Base-by-base conservation (phyloP, 148 eudicot genomes). In the Linanthus parryae region DNA sequence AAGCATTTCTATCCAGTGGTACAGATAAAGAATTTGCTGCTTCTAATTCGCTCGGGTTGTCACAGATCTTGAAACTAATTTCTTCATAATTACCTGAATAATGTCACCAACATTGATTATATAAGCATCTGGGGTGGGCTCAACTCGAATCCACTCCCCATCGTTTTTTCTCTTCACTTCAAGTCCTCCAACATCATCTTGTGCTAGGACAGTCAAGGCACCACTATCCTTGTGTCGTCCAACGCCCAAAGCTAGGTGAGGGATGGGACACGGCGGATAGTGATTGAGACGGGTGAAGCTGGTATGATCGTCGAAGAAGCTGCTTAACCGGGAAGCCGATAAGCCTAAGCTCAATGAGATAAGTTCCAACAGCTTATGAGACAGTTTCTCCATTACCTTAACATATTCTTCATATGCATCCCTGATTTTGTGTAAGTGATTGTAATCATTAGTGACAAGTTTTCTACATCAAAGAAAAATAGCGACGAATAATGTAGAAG, bases 61-160 rank as follows among this genome's bases (percentile, higher is more conserved):
- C n/a, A n/a, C n/a, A n/a, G n/a, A n/a, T n/a, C n/a, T n/a, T n/a
- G n/a, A n/a, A n/a, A n/a, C n/a, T n/a, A 41, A 18, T 10, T 53
- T 15, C 35, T 16, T 18, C 20, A 44, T 11, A 16, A 13, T 48
- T 57, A 69, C 73, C 73, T 69, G 73, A 44, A 69, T 43, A 13
- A 73, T 34, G 41, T 73, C 83, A 12, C 76, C 79, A 17, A 73
- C 54, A 22, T 78, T 78, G 46, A 78, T 45, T 21, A 67, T 69
- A 1, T 59, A 69, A 55, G 82, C 75, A 29, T 61, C 54, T 7
- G 73, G 78, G 38, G 46, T 57, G 21, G 78, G 78, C 26, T 62
- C 65, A 29, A 73, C 78, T 11, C 53, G 57, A 41, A 73, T 44
- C 78, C 82, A 77, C 29, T 73, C 72, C 15, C 82, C 82, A 31